Conservation (phyloP, 2,329 filamentous ascomycete species). For the Colletotrichum sansevieriae region DNA sequence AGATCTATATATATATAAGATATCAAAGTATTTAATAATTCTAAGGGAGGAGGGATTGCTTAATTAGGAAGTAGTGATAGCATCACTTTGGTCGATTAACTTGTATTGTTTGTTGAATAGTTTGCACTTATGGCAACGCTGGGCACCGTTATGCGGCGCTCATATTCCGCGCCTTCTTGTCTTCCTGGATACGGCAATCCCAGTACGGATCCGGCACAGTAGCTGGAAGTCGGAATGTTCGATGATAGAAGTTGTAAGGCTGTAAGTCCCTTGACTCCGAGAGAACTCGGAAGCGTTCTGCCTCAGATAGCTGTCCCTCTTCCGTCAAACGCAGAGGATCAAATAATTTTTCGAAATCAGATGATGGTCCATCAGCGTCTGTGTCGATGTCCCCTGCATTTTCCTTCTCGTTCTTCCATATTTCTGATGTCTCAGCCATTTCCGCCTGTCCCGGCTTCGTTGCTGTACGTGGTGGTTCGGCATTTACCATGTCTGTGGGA, state of each 20-base stretch:
- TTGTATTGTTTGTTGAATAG: too few species aligned
- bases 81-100: too few species aligned
- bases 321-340: background rate
- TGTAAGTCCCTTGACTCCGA: background rate
- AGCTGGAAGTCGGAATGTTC: slow-evolving; percentile 6
- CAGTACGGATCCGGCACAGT: slow-evolving; percentile 15
- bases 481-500: background rate
- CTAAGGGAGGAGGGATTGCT: too few species aligned
- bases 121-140: too few species aligned
- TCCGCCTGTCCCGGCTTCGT: slow-evolving; percentile 1
- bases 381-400: too few species aligned
- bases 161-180: slow-evolving; percentile 4
- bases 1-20: too few species aligned
- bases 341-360: background rate
- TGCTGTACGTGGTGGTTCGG: background rate
- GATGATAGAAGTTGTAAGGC: slow-evolving; percentile 19
- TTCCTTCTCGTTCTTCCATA: background rate
- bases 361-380: background rate
- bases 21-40: too few species aligned
- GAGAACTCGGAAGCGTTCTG: background rate
- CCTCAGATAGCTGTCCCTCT: background rate
- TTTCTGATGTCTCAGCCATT: background rate
- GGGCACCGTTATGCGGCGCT: background rate
- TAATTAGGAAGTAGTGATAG: too few species aligned
- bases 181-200: background rate